A percentile compares a stretch with the other conserved stretches of the same genome.
These are phyloP conservation scores for Chlamydomonas sphaeroides DNA, from an alignment of 139 green algal species.

Conservation along the genomic window DNA sequence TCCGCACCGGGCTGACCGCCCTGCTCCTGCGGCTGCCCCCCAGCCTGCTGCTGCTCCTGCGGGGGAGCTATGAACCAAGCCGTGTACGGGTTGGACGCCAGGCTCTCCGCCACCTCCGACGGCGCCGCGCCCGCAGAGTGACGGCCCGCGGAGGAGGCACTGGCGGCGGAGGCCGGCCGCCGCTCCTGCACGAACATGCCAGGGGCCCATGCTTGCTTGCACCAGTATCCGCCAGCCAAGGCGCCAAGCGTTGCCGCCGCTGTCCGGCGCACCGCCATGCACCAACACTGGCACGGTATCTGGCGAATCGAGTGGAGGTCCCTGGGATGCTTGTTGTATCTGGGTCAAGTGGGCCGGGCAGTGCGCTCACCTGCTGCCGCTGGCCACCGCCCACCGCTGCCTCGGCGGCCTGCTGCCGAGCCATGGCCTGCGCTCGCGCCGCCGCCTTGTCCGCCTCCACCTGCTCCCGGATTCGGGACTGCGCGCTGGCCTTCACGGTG, in stretches of 20 bases:
- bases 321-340: too few relatives aligned
- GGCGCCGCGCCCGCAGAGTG: background rate
- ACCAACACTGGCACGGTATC: too few relatives aligned
- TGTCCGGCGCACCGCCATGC: too few relatives aligned
- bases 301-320: too few relatives aligned
- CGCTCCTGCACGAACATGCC: too few relatives aligned
- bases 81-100: conserved; percentile 45
- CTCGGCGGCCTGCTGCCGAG: conserved; percentile 1
- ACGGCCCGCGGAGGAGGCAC: background rate
- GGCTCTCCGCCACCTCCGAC: conserved; percentile 33
- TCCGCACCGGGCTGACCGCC: background rate
- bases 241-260: too few relatives aligned
- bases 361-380: too few relatives aligned
- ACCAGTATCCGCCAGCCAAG: too few relatives aligned
- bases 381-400: background rate
- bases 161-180: background rate
- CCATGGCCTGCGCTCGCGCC: background rate
- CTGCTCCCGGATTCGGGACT: conserved; percentile 17
- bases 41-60: too few relatives aligned
- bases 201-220: too few relatives aligned
- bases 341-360: too few relatives aligned
- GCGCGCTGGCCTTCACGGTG: background rate
- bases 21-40: background rate
- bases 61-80: conserved; percentile 25
- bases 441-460: conserved; percentile 31